These are phyloP conservation scores for Diutina scorzettiae DNA, from an alignment of 1,139 yeast genomes.

Conservation along the genomic window DNA sequence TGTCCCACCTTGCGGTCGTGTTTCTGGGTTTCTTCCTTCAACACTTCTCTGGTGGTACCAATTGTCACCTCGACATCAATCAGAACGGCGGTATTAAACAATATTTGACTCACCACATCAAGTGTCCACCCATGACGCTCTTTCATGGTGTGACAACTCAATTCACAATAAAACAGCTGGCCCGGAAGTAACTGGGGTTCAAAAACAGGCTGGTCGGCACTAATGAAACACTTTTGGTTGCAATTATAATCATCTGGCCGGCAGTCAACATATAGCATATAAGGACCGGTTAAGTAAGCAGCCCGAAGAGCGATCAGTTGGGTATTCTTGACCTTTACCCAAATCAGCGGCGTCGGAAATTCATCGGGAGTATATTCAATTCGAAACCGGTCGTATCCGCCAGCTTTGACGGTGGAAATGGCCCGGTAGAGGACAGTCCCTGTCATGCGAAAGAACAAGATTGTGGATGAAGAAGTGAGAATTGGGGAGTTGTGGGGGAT, in stretches of 20 bases:
- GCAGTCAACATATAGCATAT: conserved; percentile 76
- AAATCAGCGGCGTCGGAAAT: conserved; percentile 14
- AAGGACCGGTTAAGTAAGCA: conserved; percentile 86
- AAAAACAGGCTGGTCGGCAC: conserved; percentile 57
- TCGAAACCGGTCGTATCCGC: conserved; percentile 2
- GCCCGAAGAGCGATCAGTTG: conserved; percentile 75
- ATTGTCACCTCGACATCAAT: conserved; percentile 60
- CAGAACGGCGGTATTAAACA: conserved; percentile 60
- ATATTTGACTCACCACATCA: conserved; percentile 75
- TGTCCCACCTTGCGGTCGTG: conserved; percentile 12
- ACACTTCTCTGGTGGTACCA: conserved; percentile 35
- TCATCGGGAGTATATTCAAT: background rate
- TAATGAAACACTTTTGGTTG: conserved; percentile 38
- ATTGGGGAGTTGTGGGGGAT: too few species aligned
- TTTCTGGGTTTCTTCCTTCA: conserved; percentile 27
- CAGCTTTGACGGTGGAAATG: conserved; percentile 2
- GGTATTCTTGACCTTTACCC: conserved; percentile 60
- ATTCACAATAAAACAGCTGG: conserved; percentile 4
- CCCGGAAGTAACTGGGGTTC: conserved; percentile 40
- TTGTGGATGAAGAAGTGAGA: too few species aligned
- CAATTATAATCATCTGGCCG: conserved; percentile 52
- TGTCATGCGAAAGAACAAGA: too few species aligned
- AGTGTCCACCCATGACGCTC: conserved; percentile 48
- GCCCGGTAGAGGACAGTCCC: conserved; percentile 2
- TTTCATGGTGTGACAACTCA: conserved; percentile 3